Evolutionary conservation across 2,329 filamentous ascomycete species (phyloP).

Genomic region (Alternaria ventricosa): DNA sequence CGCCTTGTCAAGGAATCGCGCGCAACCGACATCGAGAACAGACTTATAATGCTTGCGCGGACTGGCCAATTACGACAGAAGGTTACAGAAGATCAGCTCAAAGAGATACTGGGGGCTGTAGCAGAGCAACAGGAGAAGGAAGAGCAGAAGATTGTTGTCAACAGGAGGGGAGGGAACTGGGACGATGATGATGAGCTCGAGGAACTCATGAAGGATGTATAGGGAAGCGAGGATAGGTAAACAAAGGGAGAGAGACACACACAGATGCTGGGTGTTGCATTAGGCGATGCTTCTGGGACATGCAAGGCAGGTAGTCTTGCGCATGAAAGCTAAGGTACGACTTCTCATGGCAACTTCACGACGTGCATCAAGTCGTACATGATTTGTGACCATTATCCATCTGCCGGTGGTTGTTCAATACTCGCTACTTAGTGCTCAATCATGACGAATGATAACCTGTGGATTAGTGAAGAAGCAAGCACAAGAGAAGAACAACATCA

Average conservation of each 20-base stretch:
- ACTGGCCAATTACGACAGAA: slow-evolving; percentile 85
- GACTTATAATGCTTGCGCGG: slow-evolving; percentile 89
- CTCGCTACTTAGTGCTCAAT: background rate
- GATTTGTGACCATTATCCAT: background rate
- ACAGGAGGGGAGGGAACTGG: slow-evolving; percentile 75
- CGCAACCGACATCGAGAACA: slow-evolving; percentile 88
- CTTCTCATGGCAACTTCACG: background rate
- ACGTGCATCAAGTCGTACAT: background rate
- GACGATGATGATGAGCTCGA: slow-evolving; percentile 84
- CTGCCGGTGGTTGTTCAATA: background rate
- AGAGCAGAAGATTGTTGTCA: slow-evolving; percentile 79
- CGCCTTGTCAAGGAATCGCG: slow-evolving; percentile 93
- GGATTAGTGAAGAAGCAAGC: background rate
- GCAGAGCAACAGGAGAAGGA: slow-evolving; percentile 73
- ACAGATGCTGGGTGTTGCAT: slow-evolving; percentile 10
- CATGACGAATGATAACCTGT: background rate
- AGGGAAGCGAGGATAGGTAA: background rate
- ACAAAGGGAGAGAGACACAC: background rate
- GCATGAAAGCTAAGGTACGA: background rate
- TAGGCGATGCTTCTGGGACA: slow-evolving; percentile 12
- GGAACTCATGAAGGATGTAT: slow-evolving; percentile 49
- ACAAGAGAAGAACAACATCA: background rate
- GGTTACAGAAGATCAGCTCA: slow-evolving; percentile 91
- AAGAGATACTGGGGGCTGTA: slow-evolving; percentile 85
- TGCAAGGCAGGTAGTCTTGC: background rate